Base-by-base conservation (phyloP, 192 early-diverging fungal species). In the Linnemannia zychae region DNA sequence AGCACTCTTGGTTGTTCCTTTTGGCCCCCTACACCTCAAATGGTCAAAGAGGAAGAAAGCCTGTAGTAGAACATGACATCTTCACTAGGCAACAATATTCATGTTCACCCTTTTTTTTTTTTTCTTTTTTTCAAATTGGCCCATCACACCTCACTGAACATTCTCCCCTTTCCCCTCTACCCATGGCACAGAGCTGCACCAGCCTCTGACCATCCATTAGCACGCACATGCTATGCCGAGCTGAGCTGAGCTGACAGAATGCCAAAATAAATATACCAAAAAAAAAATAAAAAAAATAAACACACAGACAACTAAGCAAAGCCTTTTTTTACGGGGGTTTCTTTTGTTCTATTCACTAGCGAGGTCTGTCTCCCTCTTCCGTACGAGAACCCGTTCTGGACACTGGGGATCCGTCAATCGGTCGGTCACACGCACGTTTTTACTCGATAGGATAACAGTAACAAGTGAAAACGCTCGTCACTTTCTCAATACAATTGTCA, bases 81-180 rank as follows among this genome's bases (percentile, higher is more conserved):
- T 63, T 44, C 40, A 44, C 28, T 24, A 24, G 12, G 28, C 28
- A 63, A 63, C 38, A 20, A 36, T 17, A 69, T 40, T 38, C 38
- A 69, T 40, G 5, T 69, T 69, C 67, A 36, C 70, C 40, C 46
- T 48, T 48, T 67, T 34, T 31, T 67, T 67, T 31, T 67, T 67
- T 6, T 67, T 67, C 15, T 67, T 67, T 67, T 67, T 4, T 67
- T 24, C 17, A 22, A 28, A 44, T 71, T 71, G 34, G 20, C 40
- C 70, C 31, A 17, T 71, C 70, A 31, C 40, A 40, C 9, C 67
- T 9, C 40, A 44, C 9, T 44, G 40, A 44, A 44, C 57, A 63
- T 63, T 28, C 57, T 15, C 24, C 57, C 57, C 57, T 9, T 12
- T 38, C 34, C 36, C 36, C 17, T 40, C 34, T 46, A 9, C 40